These are phyloP conservation scores for Aspergillus sp. DNA, from an alignment of 2,329 filamentous ascomycete genomes.

Conservation along the genomic window DNA sequence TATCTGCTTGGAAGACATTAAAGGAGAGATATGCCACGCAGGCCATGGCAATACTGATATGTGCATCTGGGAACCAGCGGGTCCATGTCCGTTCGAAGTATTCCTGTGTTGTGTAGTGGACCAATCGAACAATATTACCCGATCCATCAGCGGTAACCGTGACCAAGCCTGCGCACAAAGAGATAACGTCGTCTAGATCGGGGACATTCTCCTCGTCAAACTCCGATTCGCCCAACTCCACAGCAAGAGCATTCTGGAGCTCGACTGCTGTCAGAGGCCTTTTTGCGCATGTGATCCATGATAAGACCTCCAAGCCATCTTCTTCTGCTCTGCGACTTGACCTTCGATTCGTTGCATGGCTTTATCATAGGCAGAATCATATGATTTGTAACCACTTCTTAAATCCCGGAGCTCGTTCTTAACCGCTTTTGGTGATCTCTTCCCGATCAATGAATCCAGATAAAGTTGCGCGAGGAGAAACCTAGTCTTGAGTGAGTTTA, in stretches of 20 bases:
- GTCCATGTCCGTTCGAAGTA: slow-evolving; percentile 16
- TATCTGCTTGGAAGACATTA: slow-evolving; percentile 6
- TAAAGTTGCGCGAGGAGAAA: slow-evolving; percentile 17
- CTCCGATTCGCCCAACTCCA: slow-evolving; percentile 16
- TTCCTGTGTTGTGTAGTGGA: slow-evolving; percentile 26
- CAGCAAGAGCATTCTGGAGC: slow-evolving; percentile 36
- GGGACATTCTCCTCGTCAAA: slow-evolving; percentile 31
- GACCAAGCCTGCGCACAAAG: slow-evolving; percentile 25
- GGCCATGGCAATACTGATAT: slow-evolving; percentile 7
- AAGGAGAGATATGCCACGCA: slow-evolving; percentile 17
- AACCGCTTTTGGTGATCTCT: slow-evolving; percentile 20
- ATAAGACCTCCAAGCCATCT: slow-evolving; percentile 32
- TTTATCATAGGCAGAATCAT: slow-evolving; percentile 33
- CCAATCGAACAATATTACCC: slow-evolving; percentile 21
- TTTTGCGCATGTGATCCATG: slow-evolving; percentile 34
- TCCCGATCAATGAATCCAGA: slow-evolving; percentile 9
- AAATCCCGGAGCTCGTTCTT: slow-evolving; percentile 21
- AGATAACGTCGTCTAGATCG: slow-evolving; percentile 14
- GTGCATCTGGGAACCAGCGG: slow-evolving; percentile 8
- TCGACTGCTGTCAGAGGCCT: slow-evolving; percentile 26
- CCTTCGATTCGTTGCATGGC: slow-evolving; percentile 36
- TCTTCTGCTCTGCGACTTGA: slow-evolving; percentile 17
- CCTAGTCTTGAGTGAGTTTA: slow-evolving; percentile 9
- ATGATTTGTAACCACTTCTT: slow-evolving; percentile 19
- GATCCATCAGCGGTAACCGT: slow-evolving; percentile 18